Conservation (phyloP, 1,284 basidiomycete genomes). For the Rhodotorula sp. region DNA sequence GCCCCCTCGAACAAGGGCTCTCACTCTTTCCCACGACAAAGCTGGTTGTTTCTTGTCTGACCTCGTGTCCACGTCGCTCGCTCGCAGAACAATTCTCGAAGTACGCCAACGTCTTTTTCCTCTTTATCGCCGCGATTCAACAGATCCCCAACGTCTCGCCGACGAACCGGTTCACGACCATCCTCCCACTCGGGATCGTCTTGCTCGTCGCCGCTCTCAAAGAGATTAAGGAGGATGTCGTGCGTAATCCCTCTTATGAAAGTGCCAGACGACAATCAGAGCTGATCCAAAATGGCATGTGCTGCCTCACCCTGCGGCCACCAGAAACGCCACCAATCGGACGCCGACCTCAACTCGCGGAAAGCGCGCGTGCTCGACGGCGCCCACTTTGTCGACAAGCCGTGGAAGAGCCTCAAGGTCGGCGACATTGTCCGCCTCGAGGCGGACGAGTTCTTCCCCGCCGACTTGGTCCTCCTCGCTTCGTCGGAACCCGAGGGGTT, state of each 20-base stretch:
- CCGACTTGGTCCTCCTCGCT: slow-evolving; percentile 82
- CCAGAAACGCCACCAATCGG: slow-evolving; percentile 93
- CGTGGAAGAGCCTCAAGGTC: slow-evolving; percentile 86
- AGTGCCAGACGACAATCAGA: too few species aligned
- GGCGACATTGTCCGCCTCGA: slow-evolving; percentile 91
- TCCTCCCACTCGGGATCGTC: slow-evolving; percentile 84
- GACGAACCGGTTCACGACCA: slow-evolving; percentile 92
- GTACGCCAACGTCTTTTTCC: slow-evolving; percentile 98
- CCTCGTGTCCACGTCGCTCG: neutral
- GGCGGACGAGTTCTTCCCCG: slow-evolving; percentile 91
- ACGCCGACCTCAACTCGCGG: slow-evolving; percentile 85
- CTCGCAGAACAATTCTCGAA: slow-evolving; percentile 89
- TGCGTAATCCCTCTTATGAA: slow-evolving; percentile 37
- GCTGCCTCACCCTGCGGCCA: too few species aligned
- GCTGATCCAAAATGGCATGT: too few species aligned
- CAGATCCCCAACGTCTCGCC: slow-evolving; percentile 98
- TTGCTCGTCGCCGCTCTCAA: slow-evolving; percentile 95
- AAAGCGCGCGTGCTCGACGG: slow-evolving; percentile 68
- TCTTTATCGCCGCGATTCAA: slow-evolving; percentile 97
- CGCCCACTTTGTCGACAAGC: slow-evolving; percentile 67
- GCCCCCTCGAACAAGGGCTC: too few species aligned
- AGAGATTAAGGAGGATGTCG: slow-evolving; percentile 89
- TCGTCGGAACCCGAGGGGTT: slow-evolving; percentile 95
- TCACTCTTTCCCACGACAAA: neutral
- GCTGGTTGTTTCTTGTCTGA: neutral